Evolutionary conservation across 2,329 filamentous ascomycete genomes (phyloP), one percentile per base, ranked within the genome.

Genomic region (Talaromyces sp.): DNA sequence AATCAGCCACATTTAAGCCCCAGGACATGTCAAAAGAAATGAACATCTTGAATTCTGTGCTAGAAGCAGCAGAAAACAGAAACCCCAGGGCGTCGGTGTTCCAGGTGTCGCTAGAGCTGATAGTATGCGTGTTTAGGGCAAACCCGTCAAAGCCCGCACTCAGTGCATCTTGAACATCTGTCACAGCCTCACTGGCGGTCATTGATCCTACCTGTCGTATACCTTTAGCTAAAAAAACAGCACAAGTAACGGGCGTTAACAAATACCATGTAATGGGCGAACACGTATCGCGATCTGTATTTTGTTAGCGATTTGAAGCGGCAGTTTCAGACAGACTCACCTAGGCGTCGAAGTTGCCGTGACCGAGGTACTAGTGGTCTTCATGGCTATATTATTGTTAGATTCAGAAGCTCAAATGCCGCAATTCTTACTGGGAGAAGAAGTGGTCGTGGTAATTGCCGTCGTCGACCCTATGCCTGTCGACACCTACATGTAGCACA

Each of bases 1-100:
- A 26, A 27, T 7, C 19, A 27, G 57, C 53, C n/a, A 58, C 51
- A 49, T 58, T 52, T 2, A 58, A 14, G 26, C 50, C 35, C 57
- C 57, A 58, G 21, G 50, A 54, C 57, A 58, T 58, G 26, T 58
- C 57, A 14, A 58, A 58, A 4, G 57, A 58, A 19, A 58, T 58
- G 13, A 58, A 58, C 10, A 58, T 35, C 17, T 58, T 58, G 50
- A 58, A 58, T 21, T 26, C 19, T 26, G 57, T 58, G 21, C 35
- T 35, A 10, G 26, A 27, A 6, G 57, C 57, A 24, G 57, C 57
- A 24, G 50, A n/a, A 13, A 58, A 58, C 3, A 58, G 51, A 41
- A 49, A 58, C 26, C 41, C 29, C 13, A 58, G 11, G 1, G 57
- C 57, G 27, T 58, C 35, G 26, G 26, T 58, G 21, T 58, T 58